Base-by-base conservation (phyloP, 2,329 filamentous ascomycete species). In the Ceratocystis cacaofunesta region DNA sequence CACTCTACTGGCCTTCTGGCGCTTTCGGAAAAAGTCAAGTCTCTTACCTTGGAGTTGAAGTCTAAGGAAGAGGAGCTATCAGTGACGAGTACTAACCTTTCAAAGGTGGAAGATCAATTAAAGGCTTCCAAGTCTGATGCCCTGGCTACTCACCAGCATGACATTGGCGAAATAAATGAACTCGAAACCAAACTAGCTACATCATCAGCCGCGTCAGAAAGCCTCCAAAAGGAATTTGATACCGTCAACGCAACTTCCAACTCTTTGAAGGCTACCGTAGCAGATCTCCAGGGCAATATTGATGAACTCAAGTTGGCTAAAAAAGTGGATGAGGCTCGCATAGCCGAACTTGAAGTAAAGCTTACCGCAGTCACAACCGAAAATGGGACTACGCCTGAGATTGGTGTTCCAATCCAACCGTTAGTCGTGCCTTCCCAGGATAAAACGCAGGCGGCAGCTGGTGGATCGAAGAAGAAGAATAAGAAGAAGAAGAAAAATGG, bases 401-500 rank as follows among this genome's bases (percentile, higher is more conserved):
- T 70, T n/a, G 52, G 69, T 3, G 67, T 71, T 3, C 68, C 72
- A 1, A 68, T 72, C 17, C 67, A 72, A 1, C 67, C 74, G 2
- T 65, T 73, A 3, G 55, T 74, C 0, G 63, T 71, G 0, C 46
- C 74, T 0, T 43, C 71, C 0, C 60, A 73, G 1, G 17, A 28
- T 17, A 62, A 71, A 3, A 62, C 72, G 1, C 66, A 71, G 6
- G 55, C 55, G n/a, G 32, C 71, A 5, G 65, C 69, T 15, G 68
- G 68, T 3, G 68, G 69, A 2, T 71, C 71, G 0, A 78, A 78
- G 68, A 82, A 80, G 67, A 92, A 91, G 76, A 95, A 90, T 75
- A 95, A 91, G 69, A 89, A 89, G 73, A 95, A 92, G 78, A 96
- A 95, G 81, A 92, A 92, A 78, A 84, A 83, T 19, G 82, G 80